Percentiles rank a stretch among this genome's conserved stretches.
Conservation (phyloP, 2,329 filamentous ascomycete species). For the Orbilia brochopaga region DNA sequence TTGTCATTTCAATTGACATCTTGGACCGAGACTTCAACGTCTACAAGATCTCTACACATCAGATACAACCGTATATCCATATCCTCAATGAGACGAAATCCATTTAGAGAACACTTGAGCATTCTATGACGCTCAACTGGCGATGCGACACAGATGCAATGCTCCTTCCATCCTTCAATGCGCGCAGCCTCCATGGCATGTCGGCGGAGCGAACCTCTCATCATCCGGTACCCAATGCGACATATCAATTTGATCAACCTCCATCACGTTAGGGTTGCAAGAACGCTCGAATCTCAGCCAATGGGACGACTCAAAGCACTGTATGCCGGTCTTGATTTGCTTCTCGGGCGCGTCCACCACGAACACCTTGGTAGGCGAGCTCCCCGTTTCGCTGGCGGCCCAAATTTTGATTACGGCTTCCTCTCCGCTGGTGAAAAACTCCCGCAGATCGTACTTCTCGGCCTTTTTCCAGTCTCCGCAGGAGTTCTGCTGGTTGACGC, state of each 20-base stretch:
- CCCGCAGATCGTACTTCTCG: slow-evolving; percentile 9
- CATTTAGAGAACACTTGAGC: no score
- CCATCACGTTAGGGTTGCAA: not conserved
- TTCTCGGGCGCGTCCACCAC: slow-evolving; percentile 7
- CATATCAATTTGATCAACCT: not conserved
- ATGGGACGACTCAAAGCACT: not conserved
- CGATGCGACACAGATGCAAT: no score
- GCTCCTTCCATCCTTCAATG: no score
- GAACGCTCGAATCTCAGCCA: slow-evolving; percentile 8
- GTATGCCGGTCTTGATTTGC: not conserved
- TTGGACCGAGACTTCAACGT: no score
- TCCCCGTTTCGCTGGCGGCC: not conserved
- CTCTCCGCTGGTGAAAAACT: slow-evolving; percentile 4
- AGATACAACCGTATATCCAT: no score
- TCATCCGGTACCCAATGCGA: slow-evolving; percentile 13
- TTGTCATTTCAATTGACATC: no score
- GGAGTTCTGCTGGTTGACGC: no score
- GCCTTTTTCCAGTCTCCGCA: slow-evolving; percentile 9
- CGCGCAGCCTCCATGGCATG: no score
- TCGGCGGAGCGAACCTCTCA: not conserved
- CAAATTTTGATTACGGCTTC: not conserved
- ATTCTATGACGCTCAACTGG: no score
- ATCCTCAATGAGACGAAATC: no score
- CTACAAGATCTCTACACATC: no score
- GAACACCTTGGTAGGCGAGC: not conserved